Conservation (phyloP, 225 moss, liverwort and hornwort species). For the Pseudoscleropodium purum region DNA sequence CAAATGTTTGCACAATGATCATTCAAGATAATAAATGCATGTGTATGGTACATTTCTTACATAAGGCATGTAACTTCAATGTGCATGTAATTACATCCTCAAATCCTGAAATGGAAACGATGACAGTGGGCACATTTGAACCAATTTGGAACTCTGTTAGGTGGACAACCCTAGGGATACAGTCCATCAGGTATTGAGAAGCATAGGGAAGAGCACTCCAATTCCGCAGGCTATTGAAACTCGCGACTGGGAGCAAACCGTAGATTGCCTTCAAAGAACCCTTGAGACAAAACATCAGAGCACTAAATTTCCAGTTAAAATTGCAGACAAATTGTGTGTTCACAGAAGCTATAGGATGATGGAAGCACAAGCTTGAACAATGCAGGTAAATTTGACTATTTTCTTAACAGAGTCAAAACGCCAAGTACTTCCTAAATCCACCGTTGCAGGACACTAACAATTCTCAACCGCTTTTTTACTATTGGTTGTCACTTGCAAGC, state of each 20-base stretch:
- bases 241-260: not conserved
- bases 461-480: not conserved
- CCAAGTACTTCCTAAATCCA: constrained; percentile 1
- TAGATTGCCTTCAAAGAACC: not conserved
- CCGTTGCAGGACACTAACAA: not conserved
- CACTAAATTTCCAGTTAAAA: not conserved
- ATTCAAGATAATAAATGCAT: not conserved
- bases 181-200: not conserved
- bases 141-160: not conserved
- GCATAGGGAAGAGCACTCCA: not conserved
- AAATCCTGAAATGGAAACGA: not conserved
- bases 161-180: not conserved
- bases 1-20: not conserved
- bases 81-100: not conserved
- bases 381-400: not conserved
- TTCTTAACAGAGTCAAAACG: not conserved
- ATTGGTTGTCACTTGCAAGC: not conserved
- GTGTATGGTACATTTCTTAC: not conserved
- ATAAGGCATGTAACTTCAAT: not conserved
- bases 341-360: constrained; percentile 4
- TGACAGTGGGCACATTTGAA: not conserved
- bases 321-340: constrained; percentile 8
- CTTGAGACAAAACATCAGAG: not conserved
- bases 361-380: constrained; percentile 6
- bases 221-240: not conserved